phyloP scores from a whole-genome alignment of 805 yeast genomes.

The Candida orba region DNA sequence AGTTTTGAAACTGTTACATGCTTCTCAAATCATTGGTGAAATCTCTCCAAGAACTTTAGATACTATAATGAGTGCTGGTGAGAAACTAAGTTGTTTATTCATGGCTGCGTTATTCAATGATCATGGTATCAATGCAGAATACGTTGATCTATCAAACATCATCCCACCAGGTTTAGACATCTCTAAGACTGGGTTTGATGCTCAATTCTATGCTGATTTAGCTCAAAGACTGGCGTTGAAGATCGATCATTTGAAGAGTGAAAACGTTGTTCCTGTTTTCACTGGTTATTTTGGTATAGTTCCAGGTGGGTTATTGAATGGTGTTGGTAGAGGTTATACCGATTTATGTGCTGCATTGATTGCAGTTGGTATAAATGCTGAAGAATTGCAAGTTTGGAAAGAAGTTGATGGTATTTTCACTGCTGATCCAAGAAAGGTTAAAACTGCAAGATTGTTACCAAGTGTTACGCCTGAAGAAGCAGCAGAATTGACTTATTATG shows the following conservation, averaged over 20 bases:
- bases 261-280: conserved; percentile 68
- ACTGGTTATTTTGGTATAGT: conserved; percentile 94
- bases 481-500: conserved; percentile 94
- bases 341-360: conserved; percentile 95
- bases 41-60: conserved; percentile 84
- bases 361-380: conserved; percentile 89
- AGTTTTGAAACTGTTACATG: conserved; percentile 66
- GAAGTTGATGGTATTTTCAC: conserved; percentile 99
- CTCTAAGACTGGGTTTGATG: conserved; percentile 54
- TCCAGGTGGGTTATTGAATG: conserved; percentile 91
- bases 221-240: conserved; percentile 45
- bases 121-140: conserved; percentile 68
- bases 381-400: conserved; percentile 96
- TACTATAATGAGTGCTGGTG: conserved; percentile 88
- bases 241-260: conserved; percentile 34
- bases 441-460: conserved; percentile 74
- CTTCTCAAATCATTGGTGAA: conserved; percentile 89
- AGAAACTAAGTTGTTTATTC: conserved; percentile 82
- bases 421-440: conserved; percentile 95
- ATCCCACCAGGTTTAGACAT: conserved; percentile 56
- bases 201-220: conserved; percentile 51
- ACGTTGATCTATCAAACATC: conserved; percentile 70
- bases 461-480: conserved; percentile 98
- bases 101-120: conserved; percentile 83
- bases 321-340: conserved; percentile 96